Base-by-base conservation (phyloP, 1,139 yeast species). In the Taiozyma sp. region DNA sequence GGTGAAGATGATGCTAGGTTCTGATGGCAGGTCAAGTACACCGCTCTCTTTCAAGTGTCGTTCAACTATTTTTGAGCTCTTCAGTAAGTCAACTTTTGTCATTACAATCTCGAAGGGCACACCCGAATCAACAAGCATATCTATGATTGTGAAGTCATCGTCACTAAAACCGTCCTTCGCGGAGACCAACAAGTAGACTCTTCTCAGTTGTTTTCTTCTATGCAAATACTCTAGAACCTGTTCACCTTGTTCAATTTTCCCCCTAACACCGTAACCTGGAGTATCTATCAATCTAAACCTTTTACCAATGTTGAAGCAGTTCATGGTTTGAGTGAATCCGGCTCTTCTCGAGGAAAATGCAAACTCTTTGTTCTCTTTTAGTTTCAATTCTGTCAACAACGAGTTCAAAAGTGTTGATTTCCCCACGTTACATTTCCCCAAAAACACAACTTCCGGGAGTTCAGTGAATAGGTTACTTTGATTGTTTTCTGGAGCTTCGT, bases 351-450 rank as follows among this genome's bases (percentile, higher is more conserved):
- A 83, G 4, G 79, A 80, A 57, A 66, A 77, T 4, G 88, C 88
- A 56, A 74, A 70, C 48, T 69, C 63, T 44, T 64, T 53, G 56
- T 69, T 57, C 39, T 62, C 63, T 30, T 66, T 71, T 32, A 61
- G 53, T 29, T 66, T 63, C 44, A 68, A 64, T 62, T 65, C 62
- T 59, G 77, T 62, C 13, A 74, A 59, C 9, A 83, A 56, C 19
- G 77, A 78, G 59, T 88, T 86, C 42, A 89, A 70, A 41, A 89
- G 66, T 0, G 95, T 81, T 0, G 95, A 87, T 63, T 89, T 89
- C 0, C 97, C 97, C 2, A 82, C 89, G 60, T 89, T 89, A 47
- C 95, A 85, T 56, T 88, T 79, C 0, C 97, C 97, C 48, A 89
- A 62, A 43, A 89, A 73, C 8, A 85, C 70, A 3, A 88, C 79